Base-by-base conservation (phyloP, 148 eudicot genomes). In the Rhododendron ferrugineum region DNA sequence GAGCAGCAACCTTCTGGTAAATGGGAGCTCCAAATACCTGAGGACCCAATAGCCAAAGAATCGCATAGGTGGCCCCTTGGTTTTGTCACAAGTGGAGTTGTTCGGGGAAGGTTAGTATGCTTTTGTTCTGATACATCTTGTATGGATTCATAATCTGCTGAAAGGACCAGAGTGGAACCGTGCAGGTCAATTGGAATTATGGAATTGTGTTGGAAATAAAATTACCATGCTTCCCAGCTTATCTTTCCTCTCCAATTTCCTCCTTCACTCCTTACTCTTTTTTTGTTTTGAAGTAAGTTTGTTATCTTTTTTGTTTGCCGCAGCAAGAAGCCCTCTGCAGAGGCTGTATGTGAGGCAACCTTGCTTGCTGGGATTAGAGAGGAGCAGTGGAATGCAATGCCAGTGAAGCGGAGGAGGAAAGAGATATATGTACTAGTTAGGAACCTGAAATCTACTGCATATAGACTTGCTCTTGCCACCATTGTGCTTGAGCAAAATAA, bases 61-160 rank as follows among this genome's bases (percentile, higher is more conserved):
- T 91, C 89, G 79, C 90, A 86, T 88, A 92, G 99, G 86, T 88
- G 88, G 87, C 98, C 98, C 2, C 89, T 95, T 85, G 98, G 99
- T 83, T 97, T 94, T 87, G 91, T 97, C 75, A 93, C 99, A 44
- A 90, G 93, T 40, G 99, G 98, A 87, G 95, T 94, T 90, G 96
- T 97, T 79, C 93, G 91, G 32, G 99, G 98, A 91, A 95, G 98
- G 99, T 92, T 62, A 40, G 46, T 60, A n/a, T 81, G 15, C 14
- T 16, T 56, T 36, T 54, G 16, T 22, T 62, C 46, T 40, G 16
- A 3, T 18, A 10, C 83, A 32, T 50, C 64, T 79, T 52, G 28
- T 28, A 15, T 50, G 36, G 82, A 50, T 79, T 80, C 83, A 56
- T 52, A 80, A 54, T 28, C 15, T 13, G 32, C 82, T 79, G 62